A percentile compares a stretch with the other conserved stretches of the same genome.
phyloP scores from a whole-genome alignment of 345 rosid genomes.

The Hibiscus tridactylites region DNA sequence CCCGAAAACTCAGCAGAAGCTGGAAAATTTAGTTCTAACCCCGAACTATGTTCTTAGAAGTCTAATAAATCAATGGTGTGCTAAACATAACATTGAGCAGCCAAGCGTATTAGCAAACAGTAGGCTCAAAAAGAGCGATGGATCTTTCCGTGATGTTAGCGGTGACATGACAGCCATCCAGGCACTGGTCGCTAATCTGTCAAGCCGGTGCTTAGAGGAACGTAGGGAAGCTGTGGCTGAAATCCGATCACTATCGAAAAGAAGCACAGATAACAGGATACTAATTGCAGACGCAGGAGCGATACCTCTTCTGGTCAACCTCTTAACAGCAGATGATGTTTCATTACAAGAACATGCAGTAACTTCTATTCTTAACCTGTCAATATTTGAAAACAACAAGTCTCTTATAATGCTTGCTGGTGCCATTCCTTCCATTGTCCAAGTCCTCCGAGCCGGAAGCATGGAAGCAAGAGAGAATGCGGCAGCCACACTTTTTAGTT shows the following conservation, averaged over 20 bases:
- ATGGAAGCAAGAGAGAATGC: slow-evolving; percentile 90
- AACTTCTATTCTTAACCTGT: slow-evolving; percentile 83
- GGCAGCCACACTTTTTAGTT: slow-evolving; percentile 89
- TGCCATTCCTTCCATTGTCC: slow-evolving; percentile 77
- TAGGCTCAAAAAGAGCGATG: slow-evolving; percentile 45
- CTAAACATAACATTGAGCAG: slow-evolving; percentile 63
- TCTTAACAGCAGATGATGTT: slow-evolving; percentile 50
- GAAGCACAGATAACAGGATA: slow-evolving; percentile 81
- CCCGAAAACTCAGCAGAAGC: slow-evolving; percentile 95
- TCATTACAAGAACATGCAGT: slow-evolving; percentile 70
- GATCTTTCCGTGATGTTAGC: slow-evolving; percentile 55
- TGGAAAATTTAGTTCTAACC: slow-evolving; percentile 67
- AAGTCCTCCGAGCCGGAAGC: slow-evolving; percentile 74
- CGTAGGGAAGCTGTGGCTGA: slow-evolving; percentile 57
- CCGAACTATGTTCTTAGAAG: slow-evolving; percentile 84
- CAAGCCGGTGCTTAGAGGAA: slow-evolving; percentile 45
- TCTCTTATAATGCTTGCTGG: slow-evolving; percentile 77
- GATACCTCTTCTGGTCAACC: slow-evolving; percentile 61
- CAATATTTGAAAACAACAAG: slow-evolving; percentile 72
- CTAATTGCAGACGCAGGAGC: slow-evolving; percentile 83
- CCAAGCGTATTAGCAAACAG: slow-evolving; percentile 48
- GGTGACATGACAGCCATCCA: slow-evolving; percentile 61
- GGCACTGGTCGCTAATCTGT: slow-evolving; percentile 58
- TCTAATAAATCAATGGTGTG: slow-evolving; percentile 78
- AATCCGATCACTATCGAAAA: slow-evolving; percentile 65